Conservation (phyloP, 2,329 filamentous ascomycete species). For the Calonectria multiphialidica region DNA sequence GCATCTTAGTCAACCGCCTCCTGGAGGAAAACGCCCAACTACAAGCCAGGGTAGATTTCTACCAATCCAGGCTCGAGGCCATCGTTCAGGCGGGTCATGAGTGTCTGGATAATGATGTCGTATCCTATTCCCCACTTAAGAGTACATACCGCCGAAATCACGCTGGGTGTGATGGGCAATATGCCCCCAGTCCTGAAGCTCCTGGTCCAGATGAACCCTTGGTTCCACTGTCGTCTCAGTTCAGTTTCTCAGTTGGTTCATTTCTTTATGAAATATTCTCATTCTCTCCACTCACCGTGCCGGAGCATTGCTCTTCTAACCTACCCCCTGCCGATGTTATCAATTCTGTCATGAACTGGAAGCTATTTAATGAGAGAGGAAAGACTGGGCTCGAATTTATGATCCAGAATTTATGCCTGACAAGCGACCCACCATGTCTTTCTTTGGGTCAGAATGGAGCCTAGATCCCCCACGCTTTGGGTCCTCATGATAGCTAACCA, state of each 20-base stretch:
- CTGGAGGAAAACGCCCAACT: not conserved
- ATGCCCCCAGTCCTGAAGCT: too few relatives aligned
- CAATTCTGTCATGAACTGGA: conserved; percentile 4
- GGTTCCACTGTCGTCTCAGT: not conserved
- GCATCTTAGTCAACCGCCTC: not conserved
- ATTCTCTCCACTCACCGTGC: not conserved
- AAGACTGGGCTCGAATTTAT: not conserved
- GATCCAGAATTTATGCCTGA: not conserved
- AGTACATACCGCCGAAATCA: not conserved
- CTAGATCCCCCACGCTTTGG: not conserved
- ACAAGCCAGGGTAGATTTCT: not conserved
- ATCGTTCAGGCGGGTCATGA: not conserved
- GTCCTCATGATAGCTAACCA: not conserved
- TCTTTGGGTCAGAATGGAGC: not conserved
- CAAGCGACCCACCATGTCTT: not conserved
- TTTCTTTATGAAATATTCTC: not conserved
- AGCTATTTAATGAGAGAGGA: not conserved
- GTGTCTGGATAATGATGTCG: not conserved
- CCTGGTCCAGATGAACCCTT: not conserved
- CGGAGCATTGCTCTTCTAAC: not conserved
- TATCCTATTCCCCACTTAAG: not conserved
- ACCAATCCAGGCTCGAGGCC: not conserved
- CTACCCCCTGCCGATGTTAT: not conserved
- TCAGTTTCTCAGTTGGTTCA: not conserved
- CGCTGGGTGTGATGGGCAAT: not conserved